Evolutionary conservation across 1,139 yeast genomes (phyloP), one percentile per base, ranked within the genome.

Genomic region (Taphrina wiesneri): DNA sequence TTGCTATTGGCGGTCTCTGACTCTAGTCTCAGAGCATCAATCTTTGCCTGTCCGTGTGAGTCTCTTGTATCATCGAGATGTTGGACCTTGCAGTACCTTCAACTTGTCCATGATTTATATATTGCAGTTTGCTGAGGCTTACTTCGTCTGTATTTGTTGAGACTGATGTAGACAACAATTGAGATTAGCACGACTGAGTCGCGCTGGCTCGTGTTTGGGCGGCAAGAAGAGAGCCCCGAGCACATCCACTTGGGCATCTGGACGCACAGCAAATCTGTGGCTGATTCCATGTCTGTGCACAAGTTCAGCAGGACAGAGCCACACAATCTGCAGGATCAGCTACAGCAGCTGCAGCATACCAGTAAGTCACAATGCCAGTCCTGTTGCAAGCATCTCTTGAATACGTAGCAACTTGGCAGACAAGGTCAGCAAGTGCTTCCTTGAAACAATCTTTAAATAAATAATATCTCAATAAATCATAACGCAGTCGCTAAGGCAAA

Each of bases 1-100:
- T 91, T 90, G 78, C 90, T 97, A 82, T 92, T 97, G 89, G 98
- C 96, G 75, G 88, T 82, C 82, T 95, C 99, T 72, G 97, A 92
- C 77, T 93, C 99, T 75, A 89, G 83, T 81, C 92, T 92, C 79
- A 93, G 86, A 80, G 86, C 86, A 82, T 83, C 87, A 82, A 93
- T 82, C 86, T 93, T 92, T 95, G 88, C 59, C 53, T 56, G 23
- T 7, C 13, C 19, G 15, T 34, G 45, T 17, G 45, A 26, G 25
- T 17, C 11, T 13, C 21, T 46, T 7, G 11, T 13, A 11, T 7
- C 13, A 25, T 6, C 11, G 34, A 6, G 11, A 30, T 30, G 11
- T 11, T 30, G 11, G 6, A 30, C 34, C 34, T 6, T 11, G 34
- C 34, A 11, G 4, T 60, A 51, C 64, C 64, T 60, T 60, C 56